Evolutionary conservation across 805 yeast species (phyloP).

Genomic region (Barnettozyma vustinii): DNA sequence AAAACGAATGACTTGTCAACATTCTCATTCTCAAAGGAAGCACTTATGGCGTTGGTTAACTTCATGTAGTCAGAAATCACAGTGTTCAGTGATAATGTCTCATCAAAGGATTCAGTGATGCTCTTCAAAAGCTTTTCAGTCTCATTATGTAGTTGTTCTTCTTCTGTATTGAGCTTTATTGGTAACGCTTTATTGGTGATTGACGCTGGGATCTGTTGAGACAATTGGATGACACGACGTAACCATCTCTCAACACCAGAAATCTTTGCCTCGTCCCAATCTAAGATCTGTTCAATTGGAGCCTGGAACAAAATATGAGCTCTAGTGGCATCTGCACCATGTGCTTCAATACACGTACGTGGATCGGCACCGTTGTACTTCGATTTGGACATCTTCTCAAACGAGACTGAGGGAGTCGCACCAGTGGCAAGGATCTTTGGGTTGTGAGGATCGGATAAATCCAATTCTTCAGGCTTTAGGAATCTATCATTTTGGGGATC

Average conservation of each 20-base stretch:
- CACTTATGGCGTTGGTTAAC: slow-evolving; percentile 47
- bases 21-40: slow-evolving; percentile 32
- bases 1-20: slow-evolving; percentile 38
- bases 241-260: slow-evolving; percentile 89
- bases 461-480: slow-evolving; percentile 74
- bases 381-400: slow-evolving; percentile 95
- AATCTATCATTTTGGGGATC: slow-evolving; percentile 72
- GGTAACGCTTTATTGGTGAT: slow-evolving; percentile 3
- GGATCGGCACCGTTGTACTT: slow-evolving; percentile 96
- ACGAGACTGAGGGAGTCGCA: slow-evolving; percentile 47
- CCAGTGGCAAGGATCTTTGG: slow-evolving; percentile 50
- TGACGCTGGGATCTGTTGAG: slow-evolving; percentile 15
- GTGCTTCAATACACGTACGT: slow-evolving; percentile 57
- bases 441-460: slow-evolving; percentile 30
- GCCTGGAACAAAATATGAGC: slow-evolving; percentile 93
- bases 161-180: slow-evolving; percentile 32
- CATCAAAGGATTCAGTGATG: slow-evolving; percentile 55
- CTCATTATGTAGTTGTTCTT: slow-evolving; percentile 53
- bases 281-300: slow-evolving; percentile 72
- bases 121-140: slow-evolving; percentile 41
- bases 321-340: slow-evolving; percentile 92
- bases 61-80: slow-evolving; percentile 90
- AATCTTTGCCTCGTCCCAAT: slow-evolving; percentile 88
- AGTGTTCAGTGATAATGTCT: slow-evolving; percentile 67
- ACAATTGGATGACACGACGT: slow-evolving; percentile 40